Percentiles rank a stretch among this genome's conserved stretches.
phyloP scores from a whole-genome alignment of 2,329 filamentous ascomycete genomes.

The Pseudogymnoascus sp. region DNA sequence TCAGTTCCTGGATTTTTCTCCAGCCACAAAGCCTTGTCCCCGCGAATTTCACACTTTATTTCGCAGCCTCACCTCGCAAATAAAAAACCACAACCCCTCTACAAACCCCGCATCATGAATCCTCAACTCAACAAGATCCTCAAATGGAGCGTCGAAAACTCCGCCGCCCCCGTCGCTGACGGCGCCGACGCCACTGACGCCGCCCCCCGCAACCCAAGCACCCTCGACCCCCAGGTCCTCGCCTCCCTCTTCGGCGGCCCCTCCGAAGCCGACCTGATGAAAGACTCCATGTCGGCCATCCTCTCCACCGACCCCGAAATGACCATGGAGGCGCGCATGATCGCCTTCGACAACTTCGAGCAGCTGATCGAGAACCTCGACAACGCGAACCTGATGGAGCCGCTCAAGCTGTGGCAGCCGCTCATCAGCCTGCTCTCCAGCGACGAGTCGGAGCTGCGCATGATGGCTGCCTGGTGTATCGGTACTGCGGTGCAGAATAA shows the following conservation, averaged over 20 bases:
- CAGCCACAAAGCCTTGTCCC: constrained; percentile 5
- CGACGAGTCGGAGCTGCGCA: constrained; percentile 63
- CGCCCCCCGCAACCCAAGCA: constrained; percentile 22
- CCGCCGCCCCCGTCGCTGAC: constrained; percentile 29
- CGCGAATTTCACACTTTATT: not conserved
- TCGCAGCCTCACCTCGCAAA: constrained; percentile 8
- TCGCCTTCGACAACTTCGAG: constrained; percentile 91
- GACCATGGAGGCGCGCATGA: constrained; percentile 65
- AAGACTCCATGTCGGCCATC: constrained; percentile 70
- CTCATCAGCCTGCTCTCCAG: constrained; percentile 62
- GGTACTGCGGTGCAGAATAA: constrained; percentile 98
- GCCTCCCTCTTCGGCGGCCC: constrained; percentile 72
- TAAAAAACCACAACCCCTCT: not conserved
- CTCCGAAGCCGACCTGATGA: constrained; percentile 89
- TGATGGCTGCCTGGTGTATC: constrained; percentile 88
- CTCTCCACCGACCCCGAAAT: constrained; percentile 51
- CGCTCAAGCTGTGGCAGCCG: constrained; percentile 72
- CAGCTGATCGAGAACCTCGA: constrained; percentile 87
- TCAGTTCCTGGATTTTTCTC: constrained; percentile 1
- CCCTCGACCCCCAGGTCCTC: constrained; percentile 61
- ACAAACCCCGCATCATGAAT: constrained; percentile 17
- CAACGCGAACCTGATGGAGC: constrained; percentile 90
- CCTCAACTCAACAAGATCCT: constrained; percentile 28
- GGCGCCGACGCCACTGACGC: constrained; percentile 19
- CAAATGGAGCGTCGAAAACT: constrained; percentile 48